Conservation (phyloP, 208 protist genomes). For the Trypanosoma theileri region DNA sequence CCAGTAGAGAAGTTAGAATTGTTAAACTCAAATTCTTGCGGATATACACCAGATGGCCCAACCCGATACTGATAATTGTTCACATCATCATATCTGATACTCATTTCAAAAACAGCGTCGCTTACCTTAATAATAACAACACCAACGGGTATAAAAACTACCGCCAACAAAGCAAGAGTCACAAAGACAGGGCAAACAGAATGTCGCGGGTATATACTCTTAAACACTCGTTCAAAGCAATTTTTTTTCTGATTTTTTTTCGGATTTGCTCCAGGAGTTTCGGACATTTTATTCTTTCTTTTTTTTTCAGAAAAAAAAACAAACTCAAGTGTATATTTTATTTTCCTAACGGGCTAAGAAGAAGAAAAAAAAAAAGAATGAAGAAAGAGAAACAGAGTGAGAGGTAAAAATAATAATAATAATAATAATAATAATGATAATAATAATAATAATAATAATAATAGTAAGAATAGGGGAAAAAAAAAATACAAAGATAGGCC, state of each 20-base stretch:
- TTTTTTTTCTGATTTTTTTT: background rate
- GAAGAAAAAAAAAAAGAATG: background rate
- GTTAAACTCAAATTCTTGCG: constrained; percentile 21
- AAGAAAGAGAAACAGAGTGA: background rate
- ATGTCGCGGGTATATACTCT: constrained; percentile 15
- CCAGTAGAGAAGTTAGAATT: constrained; percentile 27
- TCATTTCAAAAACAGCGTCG: constrained; percentile 20
- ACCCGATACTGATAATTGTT: constrained; percentile 26
- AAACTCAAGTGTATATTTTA: background rate
- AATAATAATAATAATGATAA: background rate
- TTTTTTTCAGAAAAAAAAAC: background rate
- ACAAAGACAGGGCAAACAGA: constrained; percentile 16
- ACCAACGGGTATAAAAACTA: constrained; percentile 28
- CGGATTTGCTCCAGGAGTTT: background rate
- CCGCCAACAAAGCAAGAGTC: constrained; percentile 9
- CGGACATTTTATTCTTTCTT: background rate
- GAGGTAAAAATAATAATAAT: background rate
- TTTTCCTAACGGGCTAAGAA: background rate
- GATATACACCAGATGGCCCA: constrained; percentile 5
- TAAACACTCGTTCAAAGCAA: background rate
- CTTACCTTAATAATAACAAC: constrained; percentile 25
- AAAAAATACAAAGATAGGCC: background rate
- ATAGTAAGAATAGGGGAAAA: background rate
- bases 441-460: background rate
- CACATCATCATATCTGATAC: constrained; percentile 25